A percentile compares a stretch with the other conserved stretches of the same genome.
Evolutionary conservation across 768 basidiomycete genomes (phyloP).

Genomic region (Termitomyces heimii): DNA sequence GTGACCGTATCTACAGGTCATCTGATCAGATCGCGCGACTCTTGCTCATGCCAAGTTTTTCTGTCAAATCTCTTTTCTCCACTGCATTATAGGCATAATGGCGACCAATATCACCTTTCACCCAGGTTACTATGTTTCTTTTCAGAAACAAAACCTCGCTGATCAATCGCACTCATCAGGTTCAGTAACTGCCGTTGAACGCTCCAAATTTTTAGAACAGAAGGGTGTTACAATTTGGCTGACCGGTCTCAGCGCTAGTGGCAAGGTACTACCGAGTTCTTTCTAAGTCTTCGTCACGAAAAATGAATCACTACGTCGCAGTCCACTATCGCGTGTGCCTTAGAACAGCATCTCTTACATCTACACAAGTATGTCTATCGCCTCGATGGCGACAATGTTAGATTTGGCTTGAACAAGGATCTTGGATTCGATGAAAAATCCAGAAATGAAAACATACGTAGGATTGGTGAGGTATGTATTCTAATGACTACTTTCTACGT

Average conservation of each 20-base stretch:
- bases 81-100: conserved; percentile 21
- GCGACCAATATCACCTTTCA: conserved; percentile 57
- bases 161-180: conserved; percentile 34
- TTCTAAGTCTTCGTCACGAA: neutral
- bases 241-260: conserved; percentile 92
- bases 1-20: conserved; percentile 1
- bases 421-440: conserved; percentile 91
- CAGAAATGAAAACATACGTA: conserved; percentile 90
- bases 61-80: neutral
- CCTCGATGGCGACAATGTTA: conserved; percentile 93
- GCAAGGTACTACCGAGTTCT: conserved; percentile 56
- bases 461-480: conserved; percentile 85
- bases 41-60: conserved; percentile 9
- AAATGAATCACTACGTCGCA: conserved; percentile 22
- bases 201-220: conserved; percentile 63
- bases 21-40: conserved; percentile 16
- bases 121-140: conserved; percentile 10
- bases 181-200: conserved; percentile 65
- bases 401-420: conserved; percentile 96
- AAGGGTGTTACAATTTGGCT: conserved; percentile 93
- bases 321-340: conserved; percentile 96
- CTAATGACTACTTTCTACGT: neutral
- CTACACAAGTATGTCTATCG: conserved; percentile 82
- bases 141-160: neutral
- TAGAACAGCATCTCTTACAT: conserved; percentile 93